Base-by-base conservation (phyloP, 306 rosid genomes). In the Prunus fruticosa region DNA sequence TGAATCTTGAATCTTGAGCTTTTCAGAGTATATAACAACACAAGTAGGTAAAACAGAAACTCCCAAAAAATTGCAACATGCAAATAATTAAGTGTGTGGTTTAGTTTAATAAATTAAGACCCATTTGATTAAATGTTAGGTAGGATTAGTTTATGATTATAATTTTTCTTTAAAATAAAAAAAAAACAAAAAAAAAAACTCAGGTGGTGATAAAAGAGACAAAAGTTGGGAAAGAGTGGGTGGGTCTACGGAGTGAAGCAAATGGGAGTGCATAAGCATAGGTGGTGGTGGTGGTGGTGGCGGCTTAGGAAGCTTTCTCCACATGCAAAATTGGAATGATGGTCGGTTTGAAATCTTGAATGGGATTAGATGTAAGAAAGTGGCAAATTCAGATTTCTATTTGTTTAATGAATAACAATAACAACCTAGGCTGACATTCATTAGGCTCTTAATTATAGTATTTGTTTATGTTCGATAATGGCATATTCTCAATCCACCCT, bases 231-330 rank as follows among this genome's bases (percentile, higher is more conserved):
- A 64, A 79, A 70, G 65, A 13, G 54, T 78, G 69, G 89, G 88
- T 84, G 92, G 88, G 79, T 82, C 84, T 38, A 82, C 11, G 77
- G 52, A 34, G 19, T 13, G 53, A 73, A 79, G 86, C 79, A 78
- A 74, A 74, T 67, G 86, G 84, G 83, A 67, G 84, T 83, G 90
- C 58, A 57, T 28, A 20, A 38, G 43, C 43, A 43, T 88, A 70
- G 90, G 85, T 77, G 87, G 88, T 6, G 67, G 49, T 32, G 89
- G 34, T 25, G 27, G 27, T 32, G 38, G 81, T 81, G 89, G 93
- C 83, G 89, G 96, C 80, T 77, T 72, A 53, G 81, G 82, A 78
- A 81, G 89, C 87, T 78, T 73, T 79, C 82, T 80, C 88, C 92
- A 91, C 92, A 87, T 81, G 79, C 86, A 67, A 74, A 49, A 72